Conservation (phyloP, 2,329 filamentous ascomycete species). For the Dothideomycetidae sp. region DNA sequence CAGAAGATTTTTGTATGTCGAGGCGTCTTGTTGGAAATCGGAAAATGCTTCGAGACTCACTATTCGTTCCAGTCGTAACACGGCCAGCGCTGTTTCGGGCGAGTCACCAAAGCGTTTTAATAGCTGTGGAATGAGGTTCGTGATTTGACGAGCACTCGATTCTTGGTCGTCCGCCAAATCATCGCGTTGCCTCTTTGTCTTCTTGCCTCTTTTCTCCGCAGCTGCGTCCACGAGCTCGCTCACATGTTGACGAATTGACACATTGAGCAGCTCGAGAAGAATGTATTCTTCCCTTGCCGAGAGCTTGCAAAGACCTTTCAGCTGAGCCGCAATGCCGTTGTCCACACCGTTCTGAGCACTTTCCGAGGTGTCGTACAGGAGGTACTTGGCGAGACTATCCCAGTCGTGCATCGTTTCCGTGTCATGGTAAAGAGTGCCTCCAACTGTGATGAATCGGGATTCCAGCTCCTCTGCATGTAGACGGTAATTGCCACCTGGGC, state of each 20-base stretch:
- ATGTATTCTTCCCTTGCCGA: constrained; percentile 66
- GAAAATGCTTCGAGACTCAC: constrained; percentile 80
- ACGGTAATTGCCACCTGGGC: constrained; percentile 26
- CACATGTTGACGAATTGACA: constrained; percentile 63
- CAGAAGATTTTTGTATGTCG: constrained; percentile 63
- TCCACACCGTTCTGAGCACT: constrained; percentile 38
- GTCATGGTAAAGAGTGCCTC: constrained; percentile 71
- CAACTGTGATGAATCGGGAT: constrained; percentile 72
- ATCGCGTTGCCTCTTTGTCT: constrained; percentile 44
- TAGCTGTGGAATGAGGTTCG: constrained; percentile 65
- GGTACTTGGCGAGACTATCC: constrained; percentile 77
- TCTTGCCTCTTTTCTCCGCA: constrained; percentile 40
- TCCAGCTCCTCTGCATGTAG: constrained; percentile 54
- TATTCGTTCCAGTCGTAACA: constrained; percentile 72
- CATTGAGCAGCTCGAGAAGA: constrained; percentile 73
- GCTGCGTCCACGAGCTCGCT: constrained; percentile 49
- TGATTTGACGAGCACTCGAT: constrained; percentile 62
- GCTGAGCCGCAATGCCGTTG: constrained; percentile 45
- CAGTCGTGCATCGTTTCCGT: constrained; percentile 70
- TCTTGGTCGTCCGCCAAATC: constrained; percentile 59
- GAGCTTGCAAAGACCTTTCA: constrained; percentile 61
- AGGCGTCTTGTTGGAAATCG: constrained; percentile 73
- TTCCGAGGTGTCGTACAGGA: constrained; percentile 76
- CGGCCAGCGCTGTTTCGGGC: constrained; percentile 70
- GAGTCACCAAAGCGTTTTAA: constrained; percentile 89